Conservation (phyloP, 2,329 filamentous ascomycete species). For the Colletotrichum orbiculare region DNA sequence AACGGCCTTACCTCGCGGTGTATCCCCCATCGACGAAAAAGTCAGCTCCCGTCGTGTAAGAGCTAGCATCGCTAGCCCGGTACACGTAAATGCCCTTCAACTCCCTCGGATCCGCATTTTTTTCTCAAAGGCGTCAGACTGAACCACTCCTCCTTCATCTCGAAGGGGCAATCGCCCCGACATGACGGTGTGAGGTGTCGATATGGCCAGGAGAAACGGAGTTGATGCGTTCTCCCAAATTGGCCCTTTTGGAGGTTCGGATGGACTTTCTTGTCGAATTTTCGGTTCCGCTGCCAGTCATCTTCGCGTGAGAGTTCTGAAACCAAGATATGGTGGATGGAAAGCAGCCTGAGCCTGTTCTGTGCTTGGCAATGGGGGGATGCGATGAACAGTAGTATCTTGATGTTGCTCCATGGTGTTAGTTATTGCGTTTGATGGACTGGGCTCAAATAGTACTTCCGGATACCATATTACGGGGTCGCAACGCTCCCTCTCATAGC, state of each 20-base stretch:
- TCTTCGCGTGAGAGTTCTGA: not conserved
- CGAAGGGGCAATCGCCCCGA: slow-evolving; percentile 46
- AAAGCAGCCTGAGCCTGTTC: too few relatives aligned
- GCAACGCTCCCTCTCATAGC: too few relatives aligned
- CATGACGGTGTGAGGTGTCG: slow-evolving; percentile 49
- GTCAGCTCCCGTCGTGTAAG: slow-evolving; percentile 47
- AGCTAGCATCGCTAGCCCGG: slow-evolving; percentile 46
- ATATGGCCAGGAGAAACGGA: slow-evolving; percentile 50
- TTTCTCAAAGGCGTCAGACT: slow-evolving; percentile 45
- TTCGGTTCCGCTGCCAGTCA: slow-evolving; percentile 6
- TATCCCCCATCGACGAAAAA: too few relatives aligned
- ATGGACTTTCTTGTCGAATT: slow-evolving; percentile 17
- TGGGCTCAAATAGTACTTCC: too few relatives aligned
- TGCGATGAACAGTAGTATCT: too few relatives aligned
- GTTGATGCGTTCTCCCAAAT: slow-evolving; percentile 41
- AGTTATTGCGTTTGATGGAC: too few relatives aligned
- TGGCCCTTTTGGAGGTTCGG: slow-evolving; percentile 39
- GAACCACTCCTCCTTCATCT: slow-evolving; percentile 49
- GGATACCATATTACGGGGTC: too few relatives aligned
- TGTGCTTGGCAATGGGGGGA: too few relatives aligned
- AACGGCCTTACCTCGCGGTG: too few relatives aligned
- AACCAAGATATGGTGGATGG: too few relatives aligned
- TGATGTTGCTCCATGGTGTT: too few relatives aligned
- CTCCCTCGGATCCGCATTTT: slow-evolving; percentile 45
- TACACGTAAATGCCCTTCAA: slow-evolving; percentile 47